Evolutionary conservation across 2,329 filamentous ascomycete genomes (phyloP), one percentile per base, ranked within the genome.

Genomic region (Purpureocillium lavendulum): DNA sequence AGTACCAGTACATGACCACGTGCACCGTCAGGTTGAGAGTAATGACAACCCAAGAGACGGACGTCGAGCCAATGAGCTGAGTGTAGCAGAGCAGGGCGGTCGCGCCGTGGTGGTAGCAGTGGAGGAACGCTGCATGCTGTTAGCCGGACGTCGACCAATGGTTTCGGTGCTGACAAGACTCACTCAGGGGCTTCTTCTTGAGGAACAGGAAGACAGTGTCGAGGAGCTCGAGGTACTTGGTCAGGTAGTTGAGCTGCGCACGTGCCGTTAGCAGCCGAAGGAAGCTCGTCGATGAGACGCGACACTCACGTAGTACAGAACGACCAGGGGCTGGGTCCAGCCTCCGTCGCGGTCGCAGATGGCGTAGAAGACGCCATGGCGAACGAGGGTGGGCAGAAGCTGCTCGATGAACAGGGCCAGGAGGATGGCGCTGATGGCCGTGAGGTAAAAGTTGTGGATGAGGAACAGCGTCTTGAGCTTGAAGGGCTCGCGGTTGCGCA

Each of bases 1-100:
- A 97, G 81, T 97, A 97, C 89, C 89, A 96, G 82, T 97, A 97
- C 90, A 97, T 97, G 61, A 96, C 85, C 43, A 97, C 90, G 69
- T 97, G 90, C 40, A 97, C 90, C 48, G 79, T 80, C 58, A 97
- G 70, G 76, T 97, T 97, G 54, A 97, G 79, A 39, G 80, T 83
- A 61, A 97, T 97, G 46, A 84, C 82, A 40, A 95, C 87, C 90
- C 90, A 97, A 45, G 89, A 94, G 41, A 97, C 90, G 33, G 90
- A 77, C 34, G 90, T 97, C 58, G 86, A 79, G 51, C 90, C 90
- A 57, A 95, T 83, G 50, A 97, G 80, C 71, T 97, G 90, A 41
- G 88, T 95, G 75, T 94, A 97, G 84, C 90, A 96, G 54, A 97
- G 84, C 49, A 96, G 82, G 53, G 90, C 90, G 42, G 90, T 97